Evolutionary conservation across 257 asterid species (phyloP).

Genomic region (Capsicum pubescens): DNA sequence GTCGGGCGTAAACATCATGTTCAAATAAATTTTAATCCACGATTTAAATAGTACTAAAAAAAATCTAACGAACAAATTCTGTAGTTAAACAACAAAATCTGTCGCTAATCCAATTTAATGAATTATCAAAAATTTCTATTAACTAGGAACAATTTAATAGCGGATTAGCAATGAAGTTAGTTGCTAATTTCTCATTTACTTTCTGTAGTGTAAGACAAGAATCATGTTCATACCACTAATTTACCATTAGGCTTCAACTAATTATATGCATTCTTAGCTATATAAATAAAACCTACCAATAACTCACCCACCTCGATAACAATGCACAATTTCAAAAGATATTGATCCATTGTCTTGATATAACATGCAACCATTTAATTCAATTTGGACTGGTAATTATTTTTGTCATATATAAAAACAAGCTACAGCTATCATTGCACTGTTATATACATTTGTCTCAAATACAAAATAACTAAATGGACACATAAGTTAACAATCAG

Average conservation of each 20-base stretch:
- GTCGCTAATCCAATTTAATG: too few species aligned
- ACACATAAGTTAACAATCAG: neutral
- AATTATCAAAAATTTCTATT: too few species aligned
- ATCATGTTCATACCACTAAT: slow-evolving; percentile 1
- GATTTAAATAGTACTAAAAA: too few species aligned
- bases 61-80: too few species aligned
- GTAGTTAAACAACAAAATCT: too few species aligned
- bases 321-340: slow-evolving; percentile 9
- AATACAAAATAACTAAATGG: slow-evolving; percentile 15
- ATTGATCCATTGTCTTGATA: slow-evolving; percentile 7
- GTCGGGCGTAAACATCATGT: accelerated
- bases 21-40: too few species aligned
- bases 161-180: too few species aligned
- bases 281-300: neutral
- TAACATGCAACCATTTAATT: neutral
- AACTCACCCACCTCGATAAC: neutral
- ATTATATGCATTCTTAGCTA: neutral
- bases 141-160: too few species aligned
- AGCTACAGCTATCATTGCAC: slow-evolving; percentile 25
- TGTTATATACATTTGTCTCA: slow-evolving; percentile 5
- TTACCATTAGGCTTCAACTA: neutral
- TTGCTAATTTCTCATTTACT: too few species aligned
- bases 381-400: neutral
- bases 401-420: neutral
- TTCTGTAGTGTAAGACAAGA: neutral